Base-by-base conservation (phyloP, 108 stramenopile genomes). In the Parietichytrium sp. region DNA sequence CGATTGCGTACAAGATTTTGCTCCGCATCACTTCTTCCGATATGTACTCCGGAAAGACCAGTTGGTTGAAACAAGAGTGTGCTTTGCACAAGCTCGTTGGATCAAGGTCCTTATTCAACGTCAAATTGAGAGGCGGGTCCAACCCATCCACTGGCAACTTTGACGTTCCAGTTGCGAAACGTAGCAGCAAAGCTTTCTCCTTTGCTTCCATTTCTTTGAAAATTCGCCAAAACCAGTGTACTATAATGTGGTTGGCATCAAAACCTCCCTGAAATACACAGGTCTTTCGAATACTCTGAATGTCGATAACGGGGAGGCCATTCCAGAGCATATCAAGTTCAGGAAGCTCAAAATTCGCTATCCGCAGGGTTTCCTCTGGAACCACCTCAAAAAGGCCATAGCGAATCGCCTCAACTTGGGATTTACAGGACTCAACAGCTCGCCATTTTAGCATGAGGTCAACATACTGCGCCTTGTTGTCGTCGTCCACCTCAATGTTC, bases 91-190 rank as follows among this genome's bases (percentile, higher is more conserved):
- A 42, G 8, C 38, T 42, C 36, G 36, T 33, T 6, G 20, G 36
- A 23, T 72, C 61, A 42, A 72, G 61, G n/a, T 72, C 20, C n/a
- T 72, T 25, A 3, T 72, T 72, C 61, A 72, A 27, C 61, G 61
- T 72, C 20, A 72, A 25, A 42, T 72, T 72, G 42, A 72, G 45
- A 13, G 61, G 88, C 52, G 93, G 90, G 27, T 88, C 82, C 82
- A 97, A 99, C 27, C 98, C 98, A 51, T 93, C 93, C 51, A 99
- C 84, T 3, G 98, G 98, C 0, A 99, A 96, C 87, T 96, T 95
- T 20, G 92, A 91, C 55, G 91, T 94, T 4, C 95, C 95, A 0
- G 95, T 98, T 50, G 94, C 95, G 81, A 96, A 97, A 80, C 95
- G 94, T 26, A 98, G 83, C 84, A 97, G 96, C 12, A 92, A 82